Evolutionary conservation across 495 filamentous ascomycete species (phyloP), one percentile per base, ranked within the genome.

Genomic region (Podospora didyma): DNA sequence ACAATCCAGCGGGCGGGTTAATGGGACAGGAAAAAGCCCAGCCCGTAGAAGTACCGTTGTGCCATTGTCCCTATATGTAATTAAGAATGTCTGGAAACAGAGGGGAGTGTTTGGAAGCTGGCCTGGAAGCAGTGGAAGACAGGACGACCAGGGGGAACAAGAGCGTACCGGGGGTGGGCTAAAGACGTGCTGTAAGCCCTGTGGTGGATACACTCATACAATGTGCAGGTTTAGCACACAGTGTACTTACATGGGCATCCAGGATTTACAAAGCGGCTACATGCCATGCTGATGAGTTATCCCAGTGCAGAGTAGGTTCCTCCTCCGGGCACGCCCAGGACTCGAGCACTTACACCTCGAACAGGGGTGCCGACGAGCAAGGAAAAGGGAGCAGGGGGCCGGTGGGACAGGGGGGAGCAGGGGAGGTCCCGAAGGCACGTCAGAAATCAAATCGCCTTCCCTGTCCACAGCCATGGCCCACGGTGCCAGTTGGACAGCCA

Each of bases 1-100:
- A 54, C 65, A 64, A 61, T 64, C 65, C 56, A 62, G 57, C 51
- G 53, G 57, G 61, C 67, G 61, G 67, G 63, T 64, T 57, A 63
- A 64, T 67, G 65, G 65, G 57, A 57, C 61, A 54, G 55, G 61
- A 54, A 63, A 53, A 57, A 65, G 35, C 42, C 21, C 23, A 42
- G 51, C 46, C 53, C 54, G 47, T 48, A 3, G 21, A 64, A 57
- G 46, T 63, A 58, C 58, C 49, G 57, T 56, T 46, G 53, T 61
- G 56, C 50, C 52, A 22, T 44, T 49, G 28, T 50, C 19, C 49
- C 53, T 26, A 57, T 41, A 58, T 58, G 46, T 58, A 45, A 57
- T 55, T 51, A 62, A 26, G 46, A n/a, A 37, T 44, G 53, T 23
- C 53, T 24, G 34, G 56, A 61, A 57, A 55, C 56, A 57, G 53